Percentiles rank a stretch among this genome's conserved stretches.
Evolutionary conservation across 202 grass and related monocot species (phyloP).

Genomic region (Panicum virgatum): DNA sequence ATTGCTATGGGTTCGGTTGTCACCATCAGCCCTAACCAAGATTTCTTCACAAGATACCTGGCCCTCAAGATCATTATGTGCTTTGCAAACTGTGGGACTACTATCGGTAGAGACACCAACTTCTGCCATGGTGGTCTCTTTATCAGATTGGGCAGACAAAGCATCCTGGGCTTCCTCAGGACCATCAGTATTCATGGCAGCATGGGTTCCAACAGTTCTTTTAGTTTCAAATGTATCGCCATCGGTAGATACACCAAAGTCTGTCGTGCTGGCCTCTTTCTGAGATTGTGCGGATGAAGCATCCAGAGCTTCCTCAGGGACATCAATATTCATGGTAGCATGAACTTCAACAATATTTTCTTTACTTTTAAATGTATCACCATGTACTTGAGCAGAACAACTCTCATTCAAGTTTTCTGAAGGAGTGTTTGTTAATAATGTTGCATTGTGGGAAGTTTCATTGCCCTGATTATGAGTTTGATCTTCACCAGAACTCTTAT

Average conservation of each 20-base stretch:
- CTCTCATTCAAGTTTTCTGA: neutral
- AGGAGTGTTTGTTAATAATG: slow-evolving; percentile 11
- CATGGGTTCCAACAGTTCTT: neutral
- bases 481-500: slow-evolving; percentile 16
- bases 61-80: slow-evolving; percentile 21
- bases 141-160: neutral
- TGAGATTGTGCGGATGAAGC: neutral
- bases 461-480: neutral
- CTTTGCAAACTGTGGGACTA: slow-evolving; percentile 10
- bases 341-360: slow-evolving; percentile 8
- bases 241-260: slow-evolving; percentile 1
- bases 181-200: slow-evolving; percentile 35
- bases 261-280: slow-evolving; percentile 1
- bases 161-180: slow-evolving; percentile 20
- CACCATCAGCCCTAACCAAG: slow-evolving; percentile 8
- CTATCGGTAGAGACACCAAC: neutral
- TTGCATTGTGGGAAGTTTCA: slow-evolving; percentile 23
- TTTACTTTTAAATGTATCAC: slow-evolving; percentile 8
- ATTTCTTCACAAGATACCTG: slow-evolving; percentile 30
- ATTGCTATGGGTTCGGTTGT: neutral
- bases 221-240: slow-evolving; percentile 1
- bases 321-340: slow-evolving; percentile 34
- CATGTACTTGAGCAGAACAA: slow-evolving; percentile 24
- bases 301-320: slow-evolving; percentile 12
- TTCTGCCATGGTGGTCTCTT: slow-evolving; percentile 21